Conservation (phyloP, 257 asterid genomes). For the Handroanthus guayacan region DNA sequence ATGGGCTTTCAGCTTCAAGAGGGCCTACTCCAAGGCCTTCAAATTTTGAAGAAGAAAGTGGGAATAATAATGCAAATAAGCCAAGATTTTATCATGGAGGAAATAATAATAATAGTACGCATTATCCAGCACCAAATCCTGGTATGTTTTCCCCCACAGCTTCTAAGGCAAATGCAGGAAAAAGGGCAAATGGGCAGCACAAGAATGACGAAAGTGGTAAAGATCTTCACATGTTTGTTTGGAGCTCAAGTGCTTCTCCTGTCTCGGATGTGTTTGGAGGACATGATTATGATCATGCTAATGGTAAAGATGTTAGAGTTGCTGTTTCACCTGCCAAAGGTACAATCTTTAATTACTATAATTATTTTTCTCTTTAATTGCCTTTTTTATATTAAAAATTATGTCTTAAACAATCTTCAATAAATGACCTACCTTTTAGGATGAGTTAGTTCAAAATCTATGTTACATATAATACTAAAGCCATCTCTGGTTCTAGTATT, state of each 20-base stretch:
- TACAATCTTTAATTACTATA: conserved; percentile 15
- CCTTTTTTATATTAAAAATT: not conserved
- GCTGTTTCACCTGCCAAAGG: conserved; percentile 77
- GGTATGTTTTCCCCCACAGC: conserved; percentile 80
- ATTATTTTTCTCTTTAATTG: not conserved
- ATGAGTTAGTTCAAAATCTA: no score
- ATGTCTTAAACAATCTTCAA: no score
- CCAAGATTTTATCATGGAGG: conserved; percentile 56
- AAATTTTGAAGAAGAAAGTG: conserved; percentile 75
- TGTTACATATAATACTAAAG: no score
- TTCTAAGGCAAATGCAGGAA: conserved; percentile 47
- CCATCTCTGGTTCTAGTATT: no score
- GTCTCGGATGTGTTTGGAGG: conserved; percentile 93
- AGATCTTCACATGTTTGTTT: conserved; percentile 91
- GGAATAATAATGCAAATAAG: conserved; percentile 37
- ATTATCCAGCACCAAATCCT: conserved; percentile 80
- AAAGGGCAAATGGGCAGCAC: conserved; percentile 58
- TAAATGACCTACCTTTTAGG: no score
- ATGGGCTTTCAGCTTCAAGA: conserved; percentile 56
- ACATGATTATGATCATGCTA: conserved; percentile 57
- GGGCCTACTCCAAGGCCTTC: conserved; percentile 86
- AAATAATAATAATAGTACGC: conserved; percentile 30
- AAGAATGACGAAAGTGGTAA: conserved; percentile 62
- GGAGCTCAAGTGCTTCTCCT: conserved; percentile 95
- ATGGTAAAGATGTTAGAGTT: conserved; percentile 62